phyloP scores from a whole-genome alignment of 805 yeast genomes.

The Kodamaea laetipori region DNA sequence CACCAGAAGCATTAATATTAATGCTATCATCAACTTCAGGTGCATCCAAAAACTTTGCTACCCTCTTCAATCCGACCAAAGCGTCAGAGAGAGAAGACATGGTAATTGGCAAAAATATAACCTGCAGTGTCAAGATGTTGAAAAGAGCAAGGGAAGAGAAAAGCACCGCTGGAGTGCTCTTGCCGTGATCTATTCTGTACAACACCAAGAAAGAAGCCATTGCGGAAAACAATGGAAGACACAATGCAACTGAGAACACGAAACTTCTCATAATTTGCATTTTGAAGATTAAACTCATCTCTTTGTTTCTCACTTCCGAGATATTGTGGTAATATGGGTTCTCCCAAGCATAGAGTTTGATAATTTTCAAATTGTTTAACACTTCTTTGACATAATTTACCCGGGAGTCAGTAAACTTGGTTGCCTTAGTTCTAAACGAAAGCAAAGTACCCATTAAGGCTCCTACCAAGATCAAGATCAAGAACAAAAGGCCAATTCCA shows the following conservation, averaged over 20 bases:
- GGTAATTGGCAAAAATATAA: conserved; percentile 71
- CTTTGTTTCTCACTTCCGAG: conserved; percentile 55
- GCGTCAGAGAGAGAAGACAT: conserved; percentile 71
- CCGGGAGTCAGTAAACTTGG: conserved; percentile 70
- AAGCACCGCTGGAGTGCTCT: conserved; percentile 58
- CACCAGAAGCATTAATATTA: conserved; percentile 28
- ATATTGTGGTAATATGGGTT: conserved; percentile 65
- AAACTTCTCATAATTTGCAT: conserved; percentile 70
- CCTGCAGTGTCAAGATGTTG: conserved; percentile 59
- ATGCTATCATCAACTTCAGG: conserved; percentile 40
- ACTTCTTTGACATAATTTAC: conserved; percentile 78
- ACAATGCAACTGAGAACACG: conserved; percentile 62
- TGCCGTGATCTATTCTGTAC: conserved; percentile 32
- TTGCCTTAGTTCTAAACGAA: conserved; percentile 46
- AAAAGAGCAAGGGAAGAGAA: conserved; percentile 74
- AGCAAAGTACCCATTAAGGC: conserved; percentile 54
- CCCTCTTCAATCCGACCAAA: conserved; percentile 58
- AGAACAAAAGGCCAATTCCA: conserved; percentile 24
- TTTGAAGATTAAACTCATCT: conserved; percentile 59
- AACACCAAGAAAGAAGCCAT: conserved; percentile 52
- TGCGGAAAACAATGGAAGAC: conserved; percentile 71
- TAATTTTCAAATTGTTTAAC: conserved; percentile 72
- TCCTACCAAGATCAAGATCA: conserved; percentile 44
- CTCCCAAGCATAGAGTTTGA: conserved; percentile 93
- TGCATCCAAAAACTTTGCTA: conserved; percentile 53